Evolutionary conservation across 129 eudicot species (phyloP).

Genomic region (Mikania micrantha): DNA sequence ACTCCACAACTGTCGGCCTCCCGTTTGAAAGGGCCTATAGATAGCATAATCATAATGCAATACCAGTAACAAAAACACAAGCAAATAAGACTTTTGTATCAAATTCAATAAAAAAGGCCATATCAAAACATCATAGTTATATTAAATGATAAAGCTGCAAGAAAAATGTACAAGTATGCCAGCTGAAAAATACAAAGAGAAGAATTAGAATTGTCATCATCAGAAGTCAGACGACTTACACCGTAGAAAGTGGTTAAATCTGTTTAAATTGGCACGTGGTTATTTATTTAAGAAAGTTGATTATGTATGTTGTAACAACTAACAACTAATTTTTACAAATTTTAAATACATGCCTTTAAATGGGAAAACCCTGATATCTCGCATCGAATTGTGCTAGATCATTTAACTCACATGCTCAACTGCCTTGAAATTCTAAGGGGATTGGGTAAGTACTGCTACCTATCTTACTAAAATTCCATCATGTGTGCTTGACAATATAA

Average conservation of each 20-base stretch:
- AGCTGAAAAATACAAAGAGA: not conserved
- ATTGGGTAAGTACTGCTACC: not conserved
- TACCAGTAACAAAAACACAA: conserved; percentile 1
- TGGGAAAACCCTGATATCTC: not conserved
- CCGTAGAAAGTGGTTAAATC: not conserved
- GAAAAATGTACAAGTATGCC: not conserved
- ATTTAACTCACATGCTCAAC: not conserved
- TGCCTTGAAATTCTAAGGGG: not conserved
- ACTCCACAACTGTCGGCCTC: conserved; percentile 98
- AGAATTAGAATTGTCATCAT: not conserved
- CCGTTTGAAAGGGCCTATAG: conserved; percentile 86
- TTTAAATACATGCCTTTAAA: not conserved
- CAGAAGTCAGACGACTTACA: not conserved
- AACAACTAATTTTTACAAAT: not conserved
- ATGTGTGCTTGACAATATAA: too few species aligned
- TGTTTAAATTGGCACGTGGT: not conserved
- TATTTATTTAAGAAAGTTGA: not conserved
- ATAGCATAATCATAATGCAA: not conserved
- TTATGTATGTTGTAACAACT: not conserved
- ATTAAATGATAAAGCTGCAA: not conserved
- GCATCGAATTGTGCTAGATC: not conserved
- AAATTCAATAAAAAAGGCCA: not conserved
- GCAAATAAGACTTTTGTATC: not conserved
- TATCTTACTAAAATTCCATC: not conserved
- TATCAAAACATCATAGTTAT: not conserved